Evolutionary conservation across 169 alveolate species (phyloP), one percentile per base, ranked within the genome.

Genomic region (Plasmodium relictum): DNA sequence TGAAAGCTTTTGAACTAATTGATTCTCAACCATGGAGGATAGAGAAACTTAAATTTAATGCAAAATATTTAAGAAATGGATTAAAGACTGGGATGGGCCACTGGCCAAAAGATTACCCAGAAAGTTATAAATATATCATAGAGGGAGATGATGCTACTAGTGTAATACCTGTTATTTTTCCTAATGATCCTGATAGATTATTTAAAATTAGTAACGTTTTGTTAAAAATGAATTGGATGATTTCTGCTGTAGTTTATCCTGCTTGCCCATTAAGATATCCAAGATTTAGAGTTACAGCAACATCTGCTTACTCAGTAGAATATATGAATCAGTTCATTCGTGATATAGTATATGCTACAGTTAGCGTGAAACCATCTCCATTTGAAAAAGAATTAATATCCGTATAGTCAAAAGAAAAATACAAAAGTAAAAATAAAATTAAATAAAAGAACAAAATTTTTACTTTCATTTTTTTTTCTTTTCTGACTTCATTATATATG

Each of bases 101-200:
- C 26, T 94, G 96, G 96, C 96, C 95, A 2, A 74, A 68, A 10
- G 95, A 94, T 41, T 94, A 93, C 63, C 96, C 96, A 4, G 93
- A 88, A 10, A 63, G 93, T 37, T 37, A 69, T 54, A 94, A 94
- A 45, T 90, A 71, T 80, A 50, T 88, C 18, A 71, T 94, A 42
- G 96, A 78, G 78, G 96, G 96, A 6, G 86, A 85, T 78, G 94
- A 80, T 42, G 73, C 78, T 74, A 88, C 96, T 6, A 80, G 94
- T 42, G 96, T 94, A 24, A 94, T 94, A 31, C 95, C 96, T 3
- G 93, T 94, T 7, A 76, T 94, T 10, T 94, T 88, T 54, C 95
- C 95, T 37, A 85, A 93, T 92, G 96, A 92, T 69, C 91, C 94
- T 22, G 92, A 88, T 45, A 69, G 96, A 24, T 42, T 94, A 48